phyloP scores from a whole-genome alignment of 164 flowering plant genomes.

The Vitis amurensis region DNA sequence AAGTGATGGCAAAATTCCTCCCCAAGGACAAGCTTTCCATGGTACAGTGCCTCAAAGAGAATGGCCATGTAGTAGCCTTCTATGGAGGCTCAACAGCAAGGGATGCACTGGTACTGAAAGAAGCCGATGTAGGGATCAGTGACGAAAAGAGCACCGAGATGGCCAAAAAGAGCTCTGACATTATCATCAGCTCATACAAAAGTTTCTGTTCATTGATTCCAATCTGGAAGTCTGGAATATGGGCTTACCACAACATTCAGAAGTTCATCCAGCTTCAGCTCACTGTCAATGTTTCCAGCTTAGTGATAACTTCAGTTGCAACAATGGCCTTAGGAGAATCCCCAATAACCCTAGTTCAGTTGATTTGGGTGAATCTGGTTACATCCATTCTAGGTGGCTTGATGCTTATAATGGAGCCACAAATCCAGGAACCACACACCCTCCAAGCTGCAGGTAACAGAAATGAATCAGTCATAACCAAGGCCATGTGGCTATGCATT shows the following conservation, averaged over 20 bases:
- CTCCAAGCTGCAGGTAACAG: neutral
- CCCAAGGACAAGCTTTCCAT: conserved; percentile 18
- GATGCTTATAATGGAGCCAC: conserved; percentile 17
- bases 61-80: conserved; percentile 26
- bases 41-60: conserved; percentile 10
- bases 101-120: conserved; percentile 23
- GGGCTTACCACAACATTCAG: conserved; percentile 16
- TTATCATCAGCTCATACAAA: neutral
- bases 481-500: conserved; percentile 18
- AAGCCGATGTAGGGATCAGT: conserved; percentile 27
- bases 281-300: conserved; percentile 12
- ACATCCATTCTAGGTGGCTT: conserved; percentile 18
- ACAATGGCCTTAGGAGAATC: conserved; percentile 15
- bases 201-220: neutral
- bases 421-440: neutral
- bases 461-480: conserved; percentile 11
- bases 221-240: conserved; percentile 11
- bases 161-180: conserved; percentile 17
- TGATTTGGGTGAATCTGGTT: conserved; percentile 24
- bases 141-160: conserved; percentile 13
- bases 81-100: conserved; percentile 11
- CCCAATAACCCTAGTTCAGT: conserved; percentile 23
- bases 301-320: conserved; percentile 10
- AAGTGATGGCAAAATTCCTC: conserved; percentile 16
- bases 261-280: conserved; percentile 30